Percentiles rank a stretch among this genome's conserved stretches.
Evolutionary conservation across 2,329 filamentous ascomycete genomes (phyloP).

Genomic region (Colletotrichum caudatum): DNA sequence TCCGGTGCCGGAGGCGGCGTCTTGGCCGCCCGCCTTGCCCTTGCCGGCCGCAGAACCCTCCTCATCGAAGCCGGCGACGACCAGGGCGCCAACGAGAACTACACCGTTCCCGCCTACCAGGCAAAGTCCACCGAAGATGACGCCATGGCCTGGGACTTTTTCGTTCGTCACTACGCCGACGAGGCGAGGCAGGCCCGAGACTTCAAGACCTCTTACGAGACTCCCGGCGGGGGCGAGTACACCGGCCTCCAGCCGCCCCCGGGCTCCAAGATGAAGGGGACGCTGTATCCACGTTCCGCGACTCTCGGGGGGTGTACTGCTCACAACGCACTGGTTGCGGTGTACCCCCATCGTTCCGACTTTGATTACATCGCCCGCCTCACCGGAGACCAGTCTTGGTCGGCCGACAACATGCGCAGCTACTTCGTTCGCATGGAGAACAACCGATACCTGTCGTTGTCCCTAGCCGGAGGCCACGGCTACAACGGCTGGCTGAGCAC

Average conservation of each 20-base stretch:
- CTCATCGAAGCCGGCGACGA: constrained; percentile 72
- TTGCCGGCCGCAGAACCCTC: constrained; percentile 69
- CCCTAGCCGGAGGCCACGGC: constrained; percentile 58
- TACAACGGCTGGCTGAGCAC: constrained; percentile 68
- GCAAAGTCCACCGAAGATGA: constrained; percentile 66
- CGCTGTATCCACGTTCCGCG: constrained; percentile 68
- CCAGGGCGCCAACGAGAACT: constrained; percentile 60
- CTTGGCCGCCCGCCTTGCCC: constrained; percentile 69
- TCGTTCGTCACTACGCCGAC: constrained; percentile 71
- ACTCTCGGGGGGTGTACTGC: constrained; percentile 68
- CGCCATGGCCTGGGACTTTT: constrained; percentile 72
- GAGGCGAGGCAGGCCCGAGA: constrained; percentile 65
- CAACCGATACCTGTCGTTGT: constrained; percentile 63
- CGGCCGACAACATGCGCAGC: constrained; percentile 66
- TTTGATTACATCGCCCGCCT: constrained; percentile 64
- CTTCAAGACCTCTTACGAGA: constrained; percentile 69
- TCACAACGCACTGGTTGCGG: constrained; percentile 66
- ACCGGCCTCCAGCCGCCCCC: constrained; percentile 65
- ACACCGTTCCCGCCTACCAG: constrained; percentile 66
- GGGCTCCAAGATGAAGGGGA: constrained; percentile 64
- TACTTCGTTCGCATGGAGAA: constrained; percentile 67
- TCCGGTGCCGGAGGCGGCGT: constrained; percentile 71
- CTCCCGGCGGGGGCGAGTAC: constrained; percentile 63
- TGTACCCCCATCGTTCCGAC: constrained; percentile 66
- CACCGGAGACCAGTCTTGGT: constrained; percentile 69